Conservation (phyloP, 306 rosid species). For the Malus orientalis region DNA sequence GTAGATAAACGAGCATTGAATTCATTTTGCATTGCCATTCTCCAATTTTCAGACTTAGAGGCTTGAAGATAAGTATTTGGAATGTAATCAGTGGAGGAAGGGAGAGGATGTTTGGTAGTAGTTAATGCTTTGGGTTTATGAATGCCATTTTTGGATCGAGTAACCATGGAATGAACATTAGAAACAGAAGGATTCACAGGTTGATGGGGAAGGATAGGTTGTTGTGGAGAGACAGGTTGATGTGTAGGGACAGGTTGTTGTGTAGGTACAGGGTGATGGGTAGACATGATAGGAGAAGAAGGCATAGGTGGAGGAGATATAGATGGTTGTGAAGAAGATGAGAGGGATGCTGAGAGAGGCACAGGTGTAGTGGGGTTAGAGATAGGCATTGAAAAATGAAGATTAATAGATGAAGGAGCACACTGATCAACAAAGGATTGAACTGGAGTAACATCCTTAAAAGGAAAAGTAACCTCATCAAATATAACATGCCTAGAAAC, state of each 20-base stretch:
- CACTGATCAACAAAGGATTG: no score
- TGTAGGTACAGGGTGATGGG: no score
- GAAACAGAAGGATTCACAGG: no score
- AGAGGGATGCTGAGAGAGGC: rapidly evolving
- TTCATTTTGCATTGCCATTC: neutral
- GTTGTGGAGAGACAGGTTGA: no score
- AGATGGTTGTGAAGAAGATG: neutral
- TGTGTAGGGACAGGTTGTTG: no score
- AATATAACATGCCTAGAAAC: neutral
- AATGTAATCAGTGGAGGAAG: neutral
- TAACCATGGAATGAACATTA: neutral
- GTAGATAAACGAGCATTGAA: neutral
- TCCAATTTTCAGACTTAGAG: no score
- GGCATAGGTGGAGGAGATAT: neutral
- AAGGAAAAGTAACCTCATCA: neutral
- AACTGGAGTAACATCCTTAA: no score
- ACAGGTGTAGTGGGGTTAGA: neutral
- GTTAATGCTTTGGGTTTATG: neutral
- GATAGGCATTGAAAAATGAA: neutral
- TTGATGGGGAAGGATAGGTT: no score
- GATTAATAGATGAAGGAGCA: no score
- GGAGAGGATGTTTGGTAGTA: neutral
- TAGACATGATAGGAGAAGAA: no score
- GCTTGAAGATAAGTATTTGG: neutral
- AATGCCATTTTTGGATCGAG: neutral